Base-by-base conservation (phyloP, 257 asterid genomes). In the Primulina tabacum region DNA sequence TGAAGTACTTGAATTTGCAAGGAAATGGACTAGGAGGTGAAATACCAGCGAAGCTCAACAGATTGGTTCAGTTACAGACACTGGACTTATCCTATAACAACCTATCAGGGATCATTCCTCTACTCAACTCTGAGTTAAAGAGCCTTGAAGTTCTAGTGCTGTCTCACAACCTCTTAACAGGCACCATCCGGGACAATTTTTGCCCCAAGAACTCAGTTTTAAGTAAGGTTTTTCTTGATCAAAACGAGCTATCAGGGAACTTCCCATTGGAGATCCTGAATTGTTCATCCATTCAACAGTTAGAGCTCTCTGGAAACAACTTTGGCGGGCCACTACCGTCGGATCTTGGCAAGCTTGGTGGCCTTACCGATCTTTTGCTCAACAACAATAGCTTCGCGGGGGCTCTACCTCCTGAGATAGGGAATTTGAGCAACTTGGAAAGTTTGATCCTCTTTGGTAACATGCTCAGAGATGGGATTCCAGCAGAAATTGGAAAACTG, bases 281-380 rank as follows among this genome's bases (percentile, higher is more conserved):
- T 60, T 92, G 98, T 74, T 79, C 89, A 30, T 88, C 93, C 3
- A 85, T 92, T 26, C 67, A 73, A 64, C 88, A 79, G 18, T 67
- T 92, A 62, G 98, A 90, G 81, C 90, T 92, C 43, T 92, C 97
- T 1, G 88, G 83, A 12, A 92, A 92, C 80, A 76, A 37, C 65
- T 75, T 92, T 50, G 57, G 29, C 6, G 97, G 96, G 9, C 32
- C 26, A 4, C 21, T 92, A 33, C 98, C 98, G 6, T 28, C 80
- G 0, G 78, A 64, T 59, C 62, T 92, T 17, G 89, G 79, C 81
- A 78, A 62, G 33, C 76, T 92, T 18, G 74, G 72, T 61, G 82
- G 53, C 73, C 87, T 92, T 60, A 88, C 92, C 1, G 98, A 90
- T 81, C 98, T 92, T 60, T 62, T 87, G 72, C 96, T 92, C 82